Conservation (phyloP, 176 grass and related monocot genomes). For the Zea luxurians region DNA sequence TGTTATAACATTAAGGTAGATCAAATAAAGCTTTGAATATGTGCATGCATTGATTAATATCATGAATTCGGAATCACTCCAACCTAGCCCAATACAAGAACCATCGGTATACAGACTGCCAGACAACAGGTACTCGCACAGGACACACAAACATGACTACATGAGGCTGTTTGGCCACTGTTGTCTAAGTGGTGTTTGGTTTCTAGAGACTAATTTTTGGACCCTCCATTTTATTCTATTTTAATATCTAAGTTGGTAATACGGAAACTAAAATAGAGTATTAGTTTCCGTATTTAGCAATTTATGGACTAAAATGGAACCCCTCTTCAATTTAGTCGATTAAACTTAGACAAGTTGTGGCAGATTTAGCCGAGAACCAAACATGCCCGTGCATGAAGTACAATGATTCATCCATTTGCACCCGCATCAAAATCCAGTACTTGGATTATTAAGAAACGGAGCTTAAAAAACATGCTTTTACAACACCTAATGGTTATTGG, state of each 20-base stretch:
- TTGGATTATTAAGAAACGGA: constrained; percentile 14
- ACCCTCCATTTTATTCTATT: too few species aligned
- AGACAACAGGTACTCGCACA: background rate
- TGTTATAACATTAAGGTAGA: background rate
- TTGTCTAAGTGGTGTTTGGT: too few species aligned
- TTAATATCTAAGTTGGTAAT: too few species aligned
- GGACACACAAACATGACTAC: background rate
- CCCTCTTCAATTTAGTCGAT: too few species aligned
- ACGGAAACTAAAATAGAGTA: too few species aligned
- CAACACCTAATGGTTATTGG: constrained; percentile 26
- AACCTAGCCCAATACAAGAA: background rate
- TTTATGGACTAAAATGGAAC: too few species aligned
- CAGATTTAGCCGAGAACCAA: too few species aligned
- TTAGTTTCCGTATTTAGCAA: too few species aligned
- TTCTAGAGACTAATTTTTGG: too few species aligned
- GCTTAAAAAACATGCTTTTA: constrained; percentile 34
- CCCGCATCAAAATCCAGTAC: background rate
- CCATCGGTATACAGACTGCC: background rate
- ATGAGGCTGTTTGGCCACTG: background rate
- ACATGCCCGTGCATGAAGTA: too few species aligned
- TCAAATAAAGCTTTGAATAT: background rate
- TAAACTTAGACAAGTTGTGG: too few species aligned
- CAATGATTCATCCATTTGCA: background rate
- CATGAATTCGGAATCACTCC: background rate
- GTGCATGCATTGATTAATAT: background rate